Base-by-base conservation (phyloP, 2,329 filamentous ascomycete genomes). In the Fusarium bactridioides region DNA sequence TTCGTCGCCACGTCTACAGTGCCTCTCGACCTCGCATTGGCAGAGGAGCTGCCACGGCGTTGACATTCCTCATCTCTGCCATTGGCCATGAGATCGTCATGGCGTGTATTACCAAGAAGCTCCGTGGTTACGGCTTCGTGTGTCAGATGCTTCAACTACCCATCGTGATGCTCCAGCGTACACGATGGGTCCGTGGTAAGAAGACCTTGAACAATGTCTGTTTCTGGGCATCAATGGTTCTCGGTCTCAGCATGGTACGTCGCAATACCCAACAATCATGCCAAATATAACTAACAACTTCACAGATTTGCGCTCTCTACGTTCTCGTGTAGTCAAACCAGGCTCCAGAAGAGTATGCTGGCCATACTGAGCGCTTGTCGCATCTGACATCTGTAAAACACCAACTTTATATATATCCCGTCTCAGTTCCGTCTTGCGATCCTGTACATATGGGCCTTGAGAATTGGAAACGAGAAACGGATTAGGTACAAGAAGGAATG, bases 61-160 rank as follows among this genome's bases (percentile, higher is more conserved):
- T 97, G 74, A 98, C 96, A 1, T 98, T 99, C 79, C 83, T 98
- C 64, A 92, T 98, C 77, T 95, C 92, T 66, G 94, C 96, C 40
- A 79, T 97, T 27, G 94, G 94, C 21, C 96, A 98, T 80, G 96
- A 99, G 82, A 88, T 99, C 64, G 93, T 99, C 77, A 97, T 99
- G 93, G 94, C 93, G 12, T 98, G 95, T 81, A 98, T 99, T 80
- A 98, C 95, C 31, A 95, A 98, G 86, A 98, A 99, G 84, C 86
- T 98, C 50, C 86, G 96, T 41, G 96, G 96, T 18, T 99, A 98
- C 79, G 96, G 95, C 15, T 97, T 98, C 79, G 79, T 97, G 25
- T 93, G 94, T 70, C 96, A 98, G 90, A 98, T 99, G 96, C 84
- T 97, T 70, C 96, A 99, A 85, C 88, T 98, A 75, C 96, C 96